A percentile compares a stretch with the other conserved stretches of the same genome.
Evolutionary conservation across 192 early-diverging fungal genomes (phyloP).

Genomic region (Coemansia javaensis): DNA sequence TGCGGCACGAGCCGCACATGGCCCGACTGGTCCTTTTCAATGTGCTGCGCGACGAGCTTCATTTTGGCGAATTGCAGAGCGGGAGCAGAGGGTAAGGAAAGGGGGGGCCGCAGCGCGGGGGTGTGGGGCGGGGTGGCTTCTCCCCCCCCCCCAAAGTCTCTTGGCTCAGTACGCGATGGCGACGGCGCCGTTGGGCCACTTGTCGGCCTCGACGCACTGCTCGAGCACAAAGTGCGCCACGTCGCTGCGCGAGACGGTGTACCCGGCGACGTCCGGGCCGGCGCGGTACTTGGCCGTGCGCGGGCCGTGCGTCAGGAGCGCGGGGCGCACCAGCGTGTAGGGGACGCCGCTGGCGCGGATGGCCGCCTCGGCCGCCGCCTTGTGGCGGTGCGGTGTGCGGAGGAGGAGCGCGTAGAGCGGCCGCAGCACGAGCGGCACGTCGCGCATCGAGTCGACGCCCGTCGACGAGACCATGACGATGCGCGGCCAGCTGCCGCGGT

Average conservation of each 20-base stretch:
- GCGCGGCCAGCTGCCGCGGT: conserved; percentile 12
- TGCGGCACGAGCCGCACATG: conserved; percentile 78
- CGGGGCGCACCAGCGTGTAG: conserved; percentile 48
- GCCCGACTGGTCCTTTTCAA: conserved; percentile 80
- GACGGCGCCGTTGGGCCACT: conserved; percentile 26
- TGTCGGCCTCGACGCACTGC: conserved; percentile 32
- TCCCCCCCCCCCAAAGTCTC: too few relatives aligned
- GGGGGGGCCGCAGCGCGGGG: too few relatives aligned
- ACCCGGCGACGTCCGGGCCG: conserved; percentile 23
- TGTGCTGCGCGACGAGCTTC: conserved; percentile 66
- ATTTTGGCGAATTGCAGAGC: conserved; percentile 41
- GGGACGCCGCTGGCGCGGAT: conserved; percentile 33
- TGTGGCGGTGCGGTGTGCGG: conserved; percentile 25
- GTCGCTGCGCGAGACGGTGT: conserved; percentile 49
- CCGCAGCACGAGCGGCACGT: conserved; percentile 28
- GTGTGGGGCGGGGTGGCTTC: too few relatives aligned
- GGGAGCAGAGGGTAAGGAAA: neutral
- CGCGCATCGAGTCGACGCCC: conserved; percentile 20
- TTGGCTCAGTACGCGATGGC: conserved; percentile 25
- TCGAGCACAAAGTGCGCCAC: conserved; percentile 49
- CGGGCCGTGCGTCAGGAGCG: conserved; percentile 37
- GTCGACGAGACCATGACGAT: conserved; percentile 44
- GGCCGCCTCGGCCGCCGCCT: conserved; percentile 14
- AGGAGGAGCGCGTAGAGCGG: conserved; percentile 15
- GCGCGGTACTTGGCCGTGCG: conserved; percentile 33